Base-by-base conservation (phyloP, 176 grass and related monocot species). In the Chrysopogon serrulatus region DNA sequence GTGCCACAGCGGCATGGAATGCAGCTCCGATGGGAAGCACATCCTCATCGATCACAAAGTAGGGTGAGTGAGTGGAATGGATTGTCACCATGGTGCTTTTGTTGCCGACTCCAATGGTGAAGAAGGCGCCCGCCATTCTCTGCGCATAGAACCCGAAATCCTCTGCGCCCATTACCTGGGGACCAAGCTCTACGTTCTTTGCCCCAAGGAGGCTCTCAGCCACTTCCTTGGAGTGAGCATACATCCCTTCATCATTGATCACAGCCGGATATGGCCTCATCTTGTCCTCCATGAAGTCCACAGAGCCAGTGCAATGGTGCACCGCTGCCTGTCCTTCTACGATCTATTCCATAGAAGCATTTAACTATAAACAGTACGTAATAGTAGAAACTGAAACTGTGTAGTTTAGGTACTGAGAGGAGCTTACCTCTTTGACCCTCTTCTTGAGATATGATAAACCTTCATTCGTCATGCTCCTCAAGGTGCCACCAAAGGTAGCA, bases 141-240 rank as follows among this genome's bases (percentile, higher is more conserved):
- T 91, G 84, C 2, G 84, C 79, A 23, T 85, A 97, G 84, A 97
- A 97, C 12, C 84, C 88, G 16, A 97, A 93, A 71, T 97, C 91
- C 68, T 97, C 94, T 0, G 88, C 78, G 0, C 77, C 89, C 86
- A 90, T 90, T 0, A 41, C 0, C 33, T 82, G 80, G 4, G 51
- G 45, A 3, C 15, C 41, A n/a, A 91, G 14, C 53, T 10, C 59
- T 41, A 97, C 66, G 26, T 83, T 87, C 8, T 11, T 77, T 33
- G 43, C 63, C 14, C 94, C 94, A 0, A 97, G 81, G 53, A 97
- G n/a, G 31, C 41, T 77, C 56, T 78, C 84, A 0, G 68, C 94
- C 23, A 89, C 89, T 11, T 65, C 27, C 43, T 89, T 87, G 2
- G 70, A 77, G 73, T 83, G 86, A 2, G 40, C 66, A 19, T 97